phyloP scores from a whole-genome alignment of 345 rosid genomes.

The Ceriops tagal region DNA sequence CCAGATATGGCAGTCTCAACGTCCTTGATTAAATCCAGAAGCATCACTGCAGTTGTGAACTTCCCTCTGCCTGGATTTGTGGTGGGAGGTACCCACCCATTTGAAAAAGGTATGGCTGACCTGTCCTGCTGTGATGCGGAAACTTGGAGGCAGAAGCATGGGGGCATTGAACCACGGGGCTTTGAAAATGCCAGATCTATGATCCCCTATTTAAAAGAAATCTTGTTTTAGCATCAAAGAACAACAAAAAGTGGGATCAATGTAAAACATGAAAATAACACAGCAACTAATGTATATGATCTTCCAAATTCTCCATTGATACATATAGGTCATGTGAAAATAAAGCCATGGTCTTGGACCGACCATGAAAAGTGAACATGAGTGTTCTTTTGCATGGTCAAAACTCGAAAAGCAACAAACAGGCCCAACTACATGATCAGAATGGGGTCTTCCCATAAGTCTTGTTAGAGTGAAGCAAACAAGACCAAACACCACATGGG shows the following conservation, averaged over 20 bases:
- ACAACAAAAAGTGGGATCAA: background rate
- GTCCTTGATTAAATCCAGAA: constrained; percentile 75
- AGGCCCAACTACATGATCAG: no score
- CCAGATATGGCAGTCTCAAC: constrained; percentile 83
- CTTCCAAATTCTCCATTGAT: no score
- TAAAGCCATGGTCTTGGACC: no score
- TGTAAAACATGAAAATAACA: background rate
- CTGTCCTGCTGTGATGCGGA: constrained; percentile 45
- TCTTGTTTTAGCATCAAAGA: background rate
- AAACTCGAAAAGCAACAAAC: no score
- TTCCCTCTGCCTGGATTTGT: constrained; percentile 73
- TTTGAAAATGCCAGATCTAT: constrained; percentile 77
- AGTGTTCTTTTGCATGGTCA: no score
- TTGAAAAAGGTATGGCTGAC: constrained; percentile 50
- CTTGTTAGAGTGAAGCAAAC: no score
- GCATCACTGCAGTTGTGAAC: constrained; percentile 60
- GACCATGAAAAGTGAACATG: no score
- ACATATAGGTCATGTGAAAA: no score
- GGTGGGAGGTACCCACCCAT: constrained; percentile 68
- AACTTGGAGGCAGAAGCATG: constrained; percentile 88
- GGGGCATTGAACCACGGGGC: constrained; percentile 62
- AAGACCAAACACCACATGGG: no score
- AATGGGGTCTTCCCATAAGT: no score
- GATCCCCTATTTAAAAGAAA: constrained; percentile 55
- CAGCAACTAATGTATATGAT: background rate